Conservation (phyloP, 495 filamentous ascomycete genomes). For the Xylaria bambusicola region DNA sequence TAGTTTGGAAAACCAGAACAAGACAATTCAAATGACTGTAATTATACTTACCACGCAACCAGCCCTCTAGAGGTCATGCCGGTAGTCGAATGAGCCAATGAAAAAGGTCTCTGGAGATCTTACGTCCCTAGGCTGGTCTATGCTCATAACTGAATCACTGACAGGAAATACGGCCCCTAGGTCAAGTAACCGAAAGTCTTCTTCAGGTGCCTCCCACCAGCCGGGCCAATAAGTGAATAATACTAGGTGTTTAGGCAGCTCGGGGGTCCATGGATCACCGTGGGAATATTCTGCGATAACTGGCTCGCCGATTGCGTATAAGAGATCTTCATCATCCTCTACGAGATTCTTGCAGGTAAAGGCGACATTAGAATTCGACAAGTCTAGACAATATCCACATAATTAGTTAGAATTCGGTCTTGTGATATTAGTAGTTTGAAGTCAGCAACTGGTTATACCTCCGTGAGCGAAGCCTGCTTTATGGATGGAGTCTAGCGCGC, state of each 20-base stretch:
- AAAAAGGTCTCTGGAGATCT: constrained; percentile 17
- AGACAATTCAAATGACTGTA: neutral
- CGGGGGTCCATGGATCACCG: constrained; percentile 4
- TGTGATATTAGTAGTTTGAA: no score
- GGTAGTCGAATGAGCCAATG: constrained; percentile 11
- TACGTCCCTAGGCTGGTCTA: constrained; percentile 7
- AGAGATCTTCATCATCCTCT: constrained; percentile 35
- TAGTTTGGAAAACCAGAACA: neutral
- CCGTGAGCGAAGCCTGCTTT: constrained; percentile 40
- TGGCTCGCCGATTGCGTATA: constrained; percentile 28
- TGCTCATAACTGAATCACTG: neutral
- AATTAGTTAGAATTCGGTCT: neutral
- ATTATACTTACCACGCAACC: constrained; percentile 12
- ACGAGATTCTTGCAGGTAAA: constrained; percentile 21
- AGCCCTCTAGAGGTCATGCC: constrained; percentile 15
- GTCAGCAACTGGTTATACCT: neutral
- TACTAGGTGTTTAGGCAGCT: constrained; percentile 10
- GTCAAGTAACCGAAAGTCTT: constrained; percentile 12
- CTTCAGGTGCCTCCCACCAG: constrained; percentile 7
- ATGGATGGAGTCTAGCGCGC: constrained; percentile 36
- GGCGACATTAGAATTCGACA: constrained; percentile 20
- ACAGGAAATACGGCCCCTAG: constrained; percentile 5
- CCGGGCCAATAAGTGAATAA: constrained; percentile 9
- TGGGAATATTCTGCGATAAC: constrained; percentile 2
- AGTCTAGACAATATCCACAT: constrained; percentile 1